A percentile compares a stretch with the other conserved stretches of the same genome.
Evolutionary conservation across 2,329 filamentous ascomycete species (phyloP).

Genomic region (Arthrobotrys sinensis): DNA sequence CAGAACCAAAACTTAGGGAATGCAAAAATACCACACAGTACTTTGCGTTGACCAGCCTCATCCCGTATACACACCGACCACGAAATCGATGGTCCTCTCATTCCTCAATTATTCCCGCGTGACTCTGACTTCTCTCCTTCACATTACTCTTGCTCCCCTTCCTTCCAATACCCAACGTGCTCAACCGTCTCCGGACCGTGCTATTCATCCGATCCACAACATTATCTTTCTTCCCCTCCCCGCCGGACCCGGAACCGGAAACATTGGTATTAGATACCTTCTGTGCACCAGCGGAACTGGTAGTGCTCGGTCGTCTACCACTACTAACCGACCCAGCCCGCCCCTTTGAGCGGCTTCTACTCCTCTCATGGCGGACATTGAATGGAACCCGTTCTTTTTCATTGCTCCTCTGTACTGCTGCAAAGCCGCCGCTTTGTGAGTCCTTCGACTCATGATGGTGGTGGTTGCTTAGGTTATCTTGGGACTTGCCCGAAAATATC

Average conservation of each 20-base stretch:
- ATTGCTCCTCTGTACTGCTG: conserved; percentile 41
- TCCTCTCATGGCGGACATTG: conserved; percentile 51
- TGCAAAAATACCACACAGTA: conserved; percentile 46
- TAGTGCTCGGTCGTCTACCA: conserved; percentile 57
- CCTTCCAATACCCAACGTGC: conserved; percentile 79
- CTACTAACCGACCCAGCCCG: conserved; percentile 53
- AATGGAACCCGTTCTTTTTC: conserved; percentile 53
- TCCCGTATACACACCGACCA: neutral
- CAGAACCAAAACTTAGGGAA: conserved; percentile 5
- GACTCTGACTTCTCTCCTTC: conserved; percentile 57
- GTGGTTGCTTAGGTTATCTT: conserved; percentile 50
- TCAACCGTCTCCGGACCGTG: conserved; percentile 83
- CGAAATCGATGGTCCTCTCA: neutral
- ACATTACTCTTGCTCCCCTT: conserved; percentile 66
- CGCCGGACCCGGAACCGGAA: conserved; percentile 36
- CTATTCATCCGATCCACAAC: conserved; percentile 69
- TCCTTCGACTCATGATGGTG: conserved; percentile 52
- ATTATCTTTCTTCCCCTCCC: conserved; percentile 58
- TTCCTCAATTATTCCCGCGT: conserved; percentile 51
- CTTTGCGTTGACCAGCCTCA: conserved; percentile 18
- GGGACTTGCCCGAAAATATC: conserved; percentile 55
- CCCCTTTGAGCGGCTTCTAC: conserved; percentile 56
- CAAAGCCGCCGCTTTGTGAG: conserved; percentile 24
- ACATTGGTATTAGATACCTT: conserved; percentile 44
- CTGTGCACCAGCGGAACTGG: conserved; percentile 56